Evolutionary conservation across 306 rosid species (phyloP).

Genomic region (Mucuna pruriens): DNA sequence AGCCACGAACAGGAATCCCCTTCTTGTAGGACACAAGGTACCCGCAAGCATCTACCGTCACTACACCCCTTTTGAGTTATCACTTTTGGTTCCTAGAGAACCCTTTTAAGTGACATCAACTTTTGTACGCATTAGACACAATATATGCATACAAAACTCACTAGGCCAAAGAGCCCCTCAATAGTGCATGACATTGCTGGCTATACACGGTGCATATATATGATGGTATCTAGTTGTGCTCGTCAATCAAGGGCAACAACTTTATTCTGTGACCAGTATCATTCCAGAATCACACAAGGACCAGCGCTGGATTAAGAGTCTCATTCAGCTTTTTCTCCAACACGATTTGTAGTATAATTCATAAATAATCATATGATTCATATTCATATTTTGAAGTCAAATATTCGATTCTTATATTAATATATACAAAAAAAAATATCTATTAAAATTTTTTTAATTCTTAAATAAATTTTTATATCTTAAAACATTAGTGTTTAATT

Average conservation of each 20-base stretch:
- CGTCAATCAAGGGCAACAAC: conserved; percentile 24
- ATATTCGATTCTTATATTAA: not conserved
- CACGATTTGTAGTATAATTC: too few species aligned
- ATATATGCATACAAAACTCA: conserved; percentile 11
- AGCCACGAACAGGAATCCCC: not conserved
- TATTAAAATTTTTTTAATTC: accelerated
- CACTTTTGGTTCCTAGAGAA: conserved; percentile 28
- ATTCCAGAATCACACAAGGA: conserved; percentile 32
- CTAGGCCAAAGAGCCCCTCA: not conserved
- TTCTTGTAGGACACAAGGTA: conserved; percentile 24
- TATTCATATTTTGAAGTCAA: too few species aligned
- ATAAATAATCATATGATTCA: too few species aligned
- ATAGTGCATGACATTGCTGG: conserved; percentile 20
- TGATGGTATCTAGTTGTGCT: conserved; percentile 31
- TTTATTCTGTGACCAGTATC: conserved; percentile 33
- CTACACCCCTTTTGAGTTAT: conserved; percentile 34
- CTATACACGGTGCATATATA: not conserved
- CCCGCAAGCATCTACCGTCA: conserved; percentile 30
- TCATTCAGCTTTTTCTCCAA: conserved; percentile 26
- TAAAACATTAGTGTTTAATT: not conserved
- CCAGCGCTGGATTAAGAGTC: conserved; percentile 19
- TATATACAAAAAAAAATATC: not conserved
- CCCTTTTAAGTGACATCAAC: conserved; percentile 24
- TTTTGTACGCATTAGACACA: conserved; percentile 37
- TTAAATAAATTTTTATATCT: not conserved